Evolutionary conservation across 352 stramenopile genomes (phyloP).

Genomic region (Globisporangium acanthophoron): DNA sequence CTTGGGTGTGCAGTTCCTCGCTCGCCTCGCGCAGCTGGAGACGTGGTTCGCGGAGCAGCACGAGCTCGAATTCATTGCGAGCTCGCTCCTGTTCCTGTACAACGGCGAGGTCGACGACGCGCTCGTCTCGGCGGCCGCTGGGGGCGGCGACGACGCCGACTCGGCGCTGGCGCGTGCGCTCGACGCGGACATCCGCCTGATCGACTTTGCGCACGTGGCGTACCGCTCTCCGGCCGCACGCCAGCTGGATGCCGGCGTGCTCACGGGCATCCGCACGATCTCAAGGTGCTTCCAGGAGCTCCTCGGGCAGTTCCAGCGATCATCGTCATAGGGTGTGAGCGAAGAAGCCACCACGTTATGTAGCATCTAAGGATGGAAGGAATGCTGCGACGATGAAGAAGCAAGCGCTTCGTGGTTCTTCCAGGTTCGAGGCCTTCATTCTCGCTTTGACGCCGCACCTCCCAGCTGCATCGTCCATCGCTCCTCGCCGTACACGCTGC

Average conservation of each 20-base stretch:
- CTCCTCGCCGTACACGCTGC: neutral
- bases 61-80: constrained; percentile 89
- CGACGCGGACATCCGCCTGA: constrained; percentile 61
- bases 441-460: no score
- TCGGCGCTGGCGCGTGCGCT: constrained; percentile 3
- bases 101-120: constrained; percentile 42
- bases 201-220: constrained; percentile 80
- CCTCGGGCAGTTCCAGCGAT: constrained; percentile 10
- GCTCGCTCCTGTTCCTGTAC: constrained; percentile 94
- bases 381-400: no score
- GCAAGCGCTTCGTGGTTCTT: no score
- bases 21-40: constrained; percentile 52
- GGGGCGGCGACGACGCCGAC: constrained; percentile 16
- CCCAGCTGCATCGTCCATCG: neutral
- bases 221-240: constrained; percentile 9
- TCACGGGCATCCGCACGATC: constrained; percentile 45
- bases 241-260: constrained; percentile 50
- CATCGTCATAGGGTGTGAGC: neutral
- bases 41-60: constrained; percentile 79
- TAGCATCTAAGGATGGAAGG: no score
- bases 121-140: no score
- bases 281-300: constrained; percentile 49
- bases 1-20: constrained; percentile 44
- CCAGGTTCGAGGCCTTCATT: no score
- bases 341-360: neutral